Percentiles rank a stretch among this genome's conserved stretches.
Conservation (phyloP, 2,329 filamentous ascomycete genomes). For the Pseudocercospora cruenta region DNA sequence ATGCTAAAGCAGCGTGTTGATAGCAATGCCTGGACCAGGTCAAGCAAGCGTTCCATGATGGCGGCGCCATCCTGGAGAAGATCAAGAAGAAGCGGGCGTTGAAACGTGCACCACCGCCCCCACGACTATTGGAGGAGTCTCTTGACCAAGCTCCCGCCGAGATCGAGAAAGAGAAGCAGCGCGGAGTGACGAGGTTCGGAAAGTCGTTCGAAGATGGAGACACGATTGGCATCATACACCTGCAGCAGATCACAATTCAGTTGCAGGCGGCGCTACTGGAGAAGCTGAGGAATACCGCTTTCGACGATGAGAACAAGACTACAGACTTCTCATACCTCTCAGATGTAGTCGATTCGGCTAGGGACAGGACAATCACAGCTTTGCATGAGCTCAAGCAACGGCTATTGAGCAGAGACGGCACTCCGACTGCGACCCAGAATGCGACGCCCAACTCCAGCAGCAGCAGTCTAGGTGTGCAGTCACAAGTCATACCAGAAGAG, state of each 20-base stretch:
- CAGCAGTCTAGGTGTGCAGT: conserved; percentile 17
- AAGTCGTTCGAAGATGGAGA: conserved; percentile 39
- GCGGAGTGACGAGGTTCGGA: conserved; percentile 37
- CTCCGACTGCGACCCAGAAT: background rate
- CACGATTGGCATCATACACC: conserved; percentile 35
- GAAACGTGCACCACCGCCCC: conserved; percentile 36
- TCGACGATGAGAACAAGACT: conserved; percentile 33
- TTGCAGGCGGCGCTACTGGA: conserved; percentile 36
- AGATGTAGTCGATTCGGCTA: conserved; percentile 36
- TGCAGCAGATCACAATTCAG: conserved; percentile 39
- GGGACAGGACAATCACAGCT: conserved; percentile 36
- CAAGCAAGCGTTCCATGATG: conserved; percentile 35
- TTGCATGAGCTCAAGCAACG: conserved; percentile 38
- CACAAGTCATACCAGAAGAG: conserved; percentile 5
- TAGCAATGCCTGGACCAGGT: conserved; percentile 33
- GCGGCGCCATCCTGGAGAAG: conserved; percentile 37
- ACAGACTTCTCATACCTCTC: conserved; percentile 37
- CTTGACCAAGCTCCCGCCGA: conserved; percentile 38
- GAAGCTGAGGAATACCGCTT: conserved; percentile 36
- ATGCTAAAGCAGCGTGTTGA: background rate
- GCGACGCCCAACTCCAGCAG: conserved; percentile 23
- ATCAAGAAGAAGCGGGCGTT: conserved; percentile 38
- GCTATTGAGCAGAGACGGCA: conserved; percentile 23
- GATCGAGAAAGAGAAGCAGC: conserved; percentile 38
- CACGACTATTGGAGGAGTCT: conserved; percentile 36